Evolutionary conservation across 352 stramenopile genomes (phyloP).

Genomic region (Pythium dissotocum): DNA sequence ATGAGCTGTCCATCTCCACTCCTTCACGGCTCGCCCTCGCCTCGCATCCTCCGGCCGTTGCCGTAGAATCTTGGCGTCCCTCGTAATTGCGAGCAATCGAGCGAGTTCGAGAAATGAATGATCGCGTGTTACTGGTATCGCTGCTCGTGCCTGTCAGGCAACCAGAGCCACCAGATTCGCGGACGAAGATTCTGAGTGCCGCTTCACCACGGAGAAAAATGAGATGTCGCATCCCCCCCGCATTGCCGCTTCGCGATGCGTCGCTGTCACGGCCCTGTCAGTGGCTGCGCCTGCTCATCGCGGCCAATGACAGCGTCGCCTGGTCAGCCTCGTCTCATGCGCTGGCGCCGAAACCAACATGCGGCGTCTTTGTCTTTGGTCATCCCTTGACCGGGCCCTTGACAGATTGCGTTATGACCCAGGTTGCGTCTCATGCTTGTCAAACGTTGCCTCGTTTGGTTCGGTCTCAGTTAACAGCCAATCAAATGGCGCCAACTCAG

Average conservation of each 20-base stretch:
- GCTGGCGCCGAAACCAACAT: background rate
- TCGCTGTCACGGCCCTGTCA: constrained; percentile 11
- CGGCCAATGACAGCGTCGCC: constrained; percentile 13
- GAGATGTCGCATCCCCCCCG: constrained; percentile 10
- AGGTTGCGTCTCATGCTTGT: background rate
- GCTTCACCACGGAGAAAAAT: background rate
- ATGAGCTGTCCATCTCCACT: background rate
- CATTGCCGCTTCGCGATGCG: constrained; percentile 5
- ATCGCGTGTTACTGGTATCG: background rate
- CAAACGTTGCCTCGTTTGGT: background rate
- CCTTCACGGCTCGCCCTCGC: background rate
- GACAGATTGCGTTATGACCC: constrained; percentile 5
- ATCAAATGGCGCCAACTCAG: constrained; percentile 10
- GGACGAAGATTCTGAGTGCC: constrained; percentile 17
- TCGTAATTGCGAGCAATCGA: background rate
- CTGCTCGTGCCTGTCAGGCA: background rate
- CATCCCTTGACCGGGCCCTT: constrained; percentile 1
- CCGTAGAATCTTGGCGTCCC: background rate
- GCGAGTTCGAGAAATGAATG: background rate
- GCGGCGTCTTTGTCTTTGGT: constrained; percentile 7
- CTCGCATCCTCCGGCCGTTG: background rate
- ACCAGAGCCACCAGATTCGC: constrained; percentile 11
- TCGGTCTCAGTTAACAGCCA: constrained; percentile 1
- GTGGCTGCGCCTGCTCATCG: constrained; percentile 3
- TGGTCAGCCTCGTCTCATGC: constrained; percentile 21